Conservation (phyloP, 768 basidiomycete species). For the Glaciozyma martinii region DNA sequence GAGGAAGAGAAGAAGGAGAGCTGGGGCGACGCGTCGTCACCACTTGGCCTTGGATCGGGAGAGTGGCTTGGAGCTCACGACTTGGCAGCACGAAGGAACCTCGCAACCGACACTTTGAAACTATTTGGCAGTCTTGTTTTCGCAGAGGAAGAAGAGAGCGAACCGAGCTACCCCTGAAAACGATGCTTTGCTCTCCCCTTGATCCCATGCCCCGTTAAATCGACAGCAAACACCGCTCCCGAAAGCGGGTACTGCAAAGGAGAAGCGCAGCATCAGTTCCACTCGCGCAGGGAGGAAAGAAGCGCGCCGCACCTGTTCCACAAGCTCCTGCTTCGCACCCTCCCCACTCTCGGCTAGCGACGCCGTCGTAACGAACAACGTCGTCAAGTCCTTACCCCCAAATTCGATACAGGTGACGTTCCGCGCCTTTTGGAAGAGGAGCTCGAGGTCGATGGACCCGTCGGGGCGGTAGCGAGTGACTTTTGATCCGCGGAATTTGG, state of each 20-base stretch:
- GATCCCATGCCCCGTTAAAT: neutral
- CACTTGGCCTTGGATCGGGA: too few relatives aligned
- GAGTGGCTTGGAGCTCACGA: neutral
- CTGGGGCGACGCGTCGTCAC: too few relatives aligned
- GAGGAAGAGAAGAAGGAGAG: neutral
- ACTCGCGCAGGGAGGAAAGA: too few relatives aligned
- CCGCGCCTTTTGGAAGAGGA: neutral
- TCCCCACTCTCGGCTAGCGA: constrained; percentile 10
- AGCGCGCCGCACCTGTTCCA: neutral
- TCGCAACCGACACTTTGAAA: too few relatives aligned
- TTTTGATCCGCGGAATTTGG: constrained; percentile 11
- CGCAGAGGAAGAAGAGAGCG: neutral
- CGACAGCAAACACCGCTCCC: constrained; percentile 10
- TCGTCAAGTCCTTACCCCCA: constrained; percentile 5
- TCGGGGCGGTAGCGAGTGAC: neutral
- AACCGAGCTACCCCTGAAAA: neutral
- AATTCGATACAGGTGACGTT: constrained; percentile 10
- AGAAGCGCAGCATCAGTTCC: too few relatives aligned
- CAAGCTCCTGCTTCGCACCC: neutral
- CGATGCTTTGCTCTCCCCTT: neutral
- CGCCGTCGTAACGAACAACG: constrained; percentile 14
- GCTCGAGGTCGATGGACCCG: neutral
- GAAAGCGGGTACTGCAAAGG: too few relatives aligned
- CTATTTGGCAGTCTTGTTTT: too few relatives aligned
- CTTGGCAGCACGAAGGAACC: neutral